A percentile compares a stretch with the other conserved stretches of the same genome.
phyloP scores from a whole-genome alignment of 345 rosid genomes.

The Syzygium jambos region DNA sequence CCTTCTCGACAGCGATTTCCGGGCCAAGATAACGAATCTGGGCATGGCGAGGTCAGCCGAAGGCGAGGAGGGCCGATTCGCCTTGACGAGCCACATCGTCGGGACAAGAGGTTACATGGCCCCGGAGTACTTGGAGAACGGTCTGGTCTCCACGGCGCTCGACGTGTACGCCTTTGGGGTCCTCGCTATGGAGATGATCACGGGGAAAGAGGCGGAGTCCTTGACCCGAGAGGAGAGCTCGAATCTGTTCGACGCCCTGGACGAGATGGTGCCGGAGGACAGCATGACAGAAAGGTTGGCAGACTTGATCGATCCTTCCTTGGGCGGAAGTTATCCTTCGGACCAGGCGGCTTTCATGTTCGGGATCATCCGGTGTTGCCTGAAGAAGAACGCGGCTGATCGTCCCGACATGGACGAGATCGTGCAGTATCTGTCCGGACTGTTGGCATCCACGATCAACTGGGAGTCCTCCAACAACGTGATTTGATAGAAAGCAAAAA shows the following conservation, averaged over 20 bases:
- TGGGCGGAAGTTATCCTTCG: slow-evolving; percentile 13
- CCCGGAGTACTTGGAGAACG: slow-evolving; percentile 31
- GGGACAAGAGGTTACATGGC: slow-evolving; percentile 36
- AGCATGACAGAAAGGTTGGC: background rate
- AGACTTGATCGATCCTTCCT: slow-evolving; percentile 21
- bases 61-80: slow-evolving; percentile 9
- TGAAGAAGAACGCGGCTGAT: slow-evolving; percentile 35
- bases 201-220: slow-evolving; percentile 28
- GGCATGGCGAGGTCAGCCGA: slow-evolving; percentile 23
- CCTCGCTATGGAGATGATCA: slow-evolving; percentile 27
- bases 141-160: slow-evolving; percentile 23
- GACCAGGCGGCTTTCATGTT: background rate
- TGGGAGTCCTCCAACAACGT: slow-evolving; percentile 22
- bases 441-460: slow-evolving; percentile 21
- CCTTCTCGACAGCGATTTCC: slow-evolving; percentile 20
- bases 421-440: slow-evolving; percentile 31
- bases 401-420: slow-evolving; percentile 71
- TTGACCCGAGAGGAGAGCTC: slow-evolving; percentile 13
- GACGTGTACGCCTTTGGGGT: slow-evolving; percentile 41
- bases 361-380: background rate
- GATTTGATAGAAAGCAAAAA: background rate
- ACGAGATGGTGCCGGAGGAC: slow-evolving; percentile 5
- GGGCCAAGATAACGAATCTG: slow-evolving; percentile 37
- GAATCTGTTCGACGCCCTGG: slow-evolving; percentile 10
- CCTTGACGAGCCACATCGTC: slow-evolving; percentile 5